Percentiles rank a stretch among this genome's conserved stretches.
Conservation (phyloP, 345 rosid species). For the Psidium friedrichsthalianum region DNA sequence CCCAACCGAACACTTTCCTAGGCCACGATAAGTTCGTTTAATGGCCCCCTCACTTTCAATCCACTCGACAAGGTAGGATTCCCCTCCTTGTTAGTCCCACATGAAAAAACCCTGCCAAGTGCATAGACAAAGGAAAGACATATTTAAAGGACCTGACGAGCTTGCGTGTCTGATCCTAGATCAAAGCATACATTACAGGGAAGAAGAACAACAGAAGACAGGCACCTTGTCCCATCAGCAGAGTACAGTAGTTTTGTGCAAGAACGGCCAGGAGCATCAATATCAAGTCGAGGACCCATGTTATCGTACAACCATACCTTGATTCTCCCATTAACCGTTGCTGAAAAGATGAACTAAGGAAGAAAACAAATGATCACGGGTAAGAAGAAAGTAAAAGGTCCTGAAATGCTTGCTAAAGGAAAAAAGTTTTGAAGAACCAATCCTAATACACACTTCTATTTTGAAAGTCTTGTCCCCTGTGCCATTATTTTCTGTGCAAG, state of each 20-base stretch:
- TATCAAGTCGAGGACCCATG: constrained; percentile 67
- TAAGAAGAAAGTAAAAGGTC: neutral
- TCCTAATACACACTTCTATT: neutral
- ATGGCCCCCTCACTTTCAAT: constrained; percentile 82
- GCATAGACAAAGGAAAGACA: neutral
- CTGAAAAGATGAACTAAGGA: constrained; percentile 64
- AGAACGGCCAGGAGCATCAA: constrained; percentile 68
- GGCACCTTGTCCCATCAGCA: constrained; percentile 76
- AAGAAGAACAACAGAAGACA: neutral
- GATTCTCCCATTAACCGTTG: constrained; percentile 72
- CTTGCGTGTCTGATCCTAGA: neutral
- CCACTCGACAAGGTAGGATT: constrained; percentile 79
- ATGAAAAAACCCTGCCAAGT: constrained; percentile 52
- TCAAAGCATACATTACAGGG: neutral
- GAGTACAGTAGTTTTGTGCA: constrained; percentile 64
- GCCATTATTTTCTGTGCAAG: neutral
- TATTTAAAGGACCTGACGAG: neutral
- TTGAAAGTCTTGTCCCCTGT: neutral
- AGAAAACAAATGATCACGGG: neutral
- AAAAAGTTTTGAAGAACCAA: neutral
- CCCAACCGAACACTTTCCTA: constrained; percentile 56
- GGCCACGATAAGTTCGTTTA: constrained; percentile 51
- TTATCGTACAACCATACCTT: constrained; percentile 80
- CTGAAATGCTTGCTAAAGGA: neutral
- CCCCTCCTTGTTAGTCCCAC: constrained; percentile 83